These are phyloP conservation scores for Syncephalis fuscata DNA, from an alignment of 371 early-diverging fungal genomes.

Conservation along the genomic window DNA sequence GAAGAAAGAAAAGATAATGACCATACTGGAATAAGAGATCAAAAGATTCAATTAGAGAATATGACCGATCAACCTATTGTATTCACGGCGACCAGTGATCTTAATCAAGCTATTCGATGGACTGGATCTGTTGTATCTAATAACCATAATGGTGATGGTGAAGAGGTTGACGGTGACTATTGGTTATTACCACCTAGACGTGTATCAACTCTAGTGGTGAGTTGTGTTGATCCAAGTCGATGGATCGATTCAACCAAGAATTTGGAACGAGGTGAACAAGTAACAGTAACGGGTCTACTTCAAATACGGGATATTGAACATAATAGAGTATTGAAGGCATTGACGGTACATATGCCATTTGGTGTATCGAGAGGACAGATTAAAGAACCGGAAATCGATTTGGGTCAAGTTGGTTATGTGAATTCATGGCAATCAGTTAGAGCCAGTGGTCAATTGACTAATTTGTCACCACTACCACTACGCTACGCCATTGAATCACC, in stretches of 20 bases:
- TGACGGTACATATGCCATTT: constrained; percentile 37
- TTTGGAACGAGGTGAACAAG: constrained; percentile 33
- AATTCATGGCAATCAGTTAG: constrained; percentile 48
- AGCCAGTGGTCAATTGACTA: constrained; percentile 38
- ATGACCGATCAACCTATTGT: no score
- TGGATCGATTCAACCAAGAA: background rate
- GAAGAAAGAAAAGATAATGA: no score
- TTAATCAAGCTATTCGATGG: no score
- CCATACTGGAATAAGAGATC: no score
- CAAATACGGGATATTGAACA: constrained; percentile 33
- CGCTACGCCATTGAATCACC: constrained; percentile 36
- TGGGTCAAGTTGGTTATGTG: constrained; percentile 62
- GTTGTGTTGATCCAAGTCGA: no score
- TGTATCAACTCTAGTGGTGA: no score
- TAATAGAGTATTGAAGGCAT: constrained; percentile 28
- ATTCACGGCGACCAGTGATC: no score
- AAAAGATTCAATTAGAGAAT: no score
- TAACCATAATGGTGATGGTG: no score
- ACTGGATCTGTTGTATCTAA: no score
- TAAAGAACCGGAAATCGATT: constrained; percentile 28
- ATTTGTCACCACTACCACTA: constrained; percentile 43
- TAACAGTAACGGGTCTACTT: constrained; percentile 31
- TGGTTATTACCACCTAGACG: no score
- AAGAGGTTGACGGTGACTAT: no score
- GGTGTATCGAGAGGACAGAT: constrained; percentile 43